These are phyloP conservation scores for Ophiostoma novo-ulmi DNA, from an alignment of 2,329 filamentous ascomycete genomes.

Conservation along the genomic window DNA sequence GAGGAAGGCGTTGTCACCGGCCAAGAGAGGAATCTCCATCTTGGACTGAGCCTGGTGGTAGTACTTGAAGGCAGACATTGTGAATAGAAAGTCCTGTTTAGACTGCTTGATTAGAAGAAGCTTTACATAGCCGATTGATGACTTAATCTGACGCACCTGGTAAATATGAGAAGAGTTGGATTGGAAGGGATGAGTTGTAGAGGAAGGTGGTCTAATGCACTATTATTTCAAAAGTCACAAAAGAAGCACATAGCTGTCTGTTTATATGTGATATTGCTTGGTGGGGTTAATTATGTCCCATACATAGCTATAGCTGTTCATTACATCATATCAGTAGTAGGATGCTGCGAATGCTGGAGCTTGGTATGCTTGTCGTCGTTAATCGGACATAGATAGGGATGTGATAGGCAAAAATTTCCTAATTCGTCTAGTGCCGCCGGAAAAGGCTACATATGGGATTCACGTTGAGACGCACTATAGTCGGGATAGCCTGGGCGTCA, in stretches of 20 bases:
- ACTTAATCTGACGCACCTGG: not conserved
- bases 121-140: too few relatives aligned
- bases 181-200: not conserved
- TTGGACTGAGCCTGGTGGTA: conserved; percentile 18
- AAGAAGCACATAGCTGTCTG: not conserved
- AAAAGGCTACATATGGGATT: not conserved
- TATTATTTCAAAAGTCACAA: not conserved
- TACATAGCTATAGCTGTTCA: conserved; percentile 2
- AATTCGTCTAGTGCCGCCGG: conserved; percentile 13
- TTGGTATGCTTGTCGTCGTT: not conserved
- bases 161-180: not conserved
- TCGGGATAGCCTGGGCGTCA: not conserved
- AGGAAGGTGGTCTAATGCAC: not conserved
- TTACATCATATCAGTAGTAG: conserved; percentile 4
- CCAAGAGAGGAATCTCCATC: conserved; percentile 12
- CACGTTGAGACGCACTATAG: not conserved
- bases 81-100: not conserved
- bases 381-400: conserved; percentile 7
- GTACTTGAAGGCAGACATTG: conserved; percentile 12
- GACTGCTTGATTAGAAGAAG: not conserved
- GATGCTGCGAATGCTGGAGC: not conserved
- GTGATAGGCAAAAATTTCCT: conserved; percentile 12
- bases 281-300: not conserved
- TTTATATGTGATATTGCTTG: conserved; percentile 12
- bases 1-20: conserved; percentile 12